Percentiles rank a stretch among this genome's conserved stretches.
phyloP scores from a whole-genome alignment of 495 filamentous ascomycete species.

The Aspergillus haitiensis region DNA sequence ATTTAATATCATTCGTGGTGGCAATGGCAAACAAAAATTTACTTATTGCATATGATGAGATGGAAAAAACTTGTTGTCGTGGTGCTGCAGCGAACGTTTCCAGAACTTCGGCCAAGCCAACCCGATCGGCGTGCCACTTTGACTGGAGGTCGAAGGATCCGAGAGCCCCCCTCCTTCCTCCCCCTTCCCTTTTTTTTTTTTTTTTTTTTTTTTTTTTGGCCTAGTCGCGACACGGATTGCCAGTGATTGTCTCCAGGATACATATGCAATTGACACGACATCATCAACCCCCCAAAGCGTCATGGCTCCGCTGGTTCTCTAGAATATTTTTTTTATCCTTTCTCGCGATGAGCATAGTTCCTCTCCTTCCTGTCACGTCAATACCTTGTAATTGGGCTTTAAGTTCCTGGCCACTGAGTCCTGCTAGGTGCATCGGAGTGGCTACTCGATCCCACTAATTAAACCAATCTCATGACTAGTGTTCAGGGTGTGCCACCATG shows the following conservation, averaged over 20 bases:
- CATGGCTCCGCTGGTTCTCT: not conserved
- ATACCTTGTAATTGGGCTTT: too few relatives aligned
- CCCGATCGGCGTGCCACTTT: conserved; percentile 27
- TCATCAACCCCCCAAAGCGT: conserved; percentile 6
- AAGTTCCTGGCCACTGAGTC: too few relatives aligned
- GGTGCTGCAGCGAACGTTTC: conserved; percentile 30
- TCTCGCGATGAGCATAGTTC: too few relatives aligned
- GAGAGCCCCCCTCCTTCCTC: conserved; percentile 5
- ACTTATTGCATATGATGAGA: not conserved
- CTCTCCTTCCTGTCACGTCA: too few relatives aligned
- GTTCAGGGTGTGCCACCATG: not conserved
- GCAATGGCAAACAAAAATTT: conserved; percentile 12
- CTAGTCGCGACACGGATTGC: conserved; percentile 7
- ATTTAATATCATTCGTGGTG: not conserved
- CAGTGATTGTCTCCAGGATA: conserved; percentile 9
- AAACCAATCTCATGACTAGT: not conserved
- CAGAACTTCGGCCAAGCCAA: conserved; percentile 26
- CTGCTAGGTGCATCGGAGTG: too few relatives aligned
- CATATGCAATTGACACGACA: conserved; percentile 3
- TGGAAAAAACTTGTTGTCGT: conserved; percentile 18
- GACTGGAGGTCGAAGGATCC: not conserved
- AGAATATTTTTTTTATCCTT: not conserved
- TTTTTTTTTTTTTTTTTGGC: conserved; percentile 1
- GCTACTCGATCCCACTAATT: not conserved
- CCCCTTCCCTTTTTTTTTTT: not conserved